Base-by-base conservation (phyloP, 352 stramenopile genomes). In the Pythium folliculosum region DNA sequence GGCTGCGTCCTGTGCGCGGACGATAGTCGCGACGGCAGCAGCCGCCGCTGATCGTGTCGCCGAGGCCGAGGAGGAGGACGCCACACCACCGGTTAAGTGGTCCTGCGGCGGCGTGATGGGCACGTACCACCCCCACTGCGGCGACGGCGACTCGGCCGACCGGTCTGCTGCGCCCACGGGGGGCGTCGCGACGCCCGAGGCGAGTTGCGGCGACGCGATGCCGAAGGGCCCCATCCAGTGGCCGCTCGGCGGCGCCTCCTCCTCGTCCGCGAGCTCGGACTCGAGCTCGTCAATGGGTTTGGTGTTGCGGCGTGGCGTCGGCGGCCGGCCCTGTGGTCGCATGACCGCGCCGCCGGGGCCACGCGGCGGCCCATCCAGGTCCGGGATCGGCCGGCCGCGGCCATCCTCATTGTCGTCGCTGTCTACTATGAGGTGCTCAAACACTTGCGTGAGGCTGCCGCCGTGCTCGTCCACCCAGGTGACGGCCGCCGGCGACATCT, bases 41-140 rank as follows among this genome's bases (percentile, higher is more conserved):
- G 30, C 3, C 22, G 17, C 38, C 3, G 38, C n/a, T 1, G 54
- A 37, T 17, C 5, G n/a, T 10, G 23, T 37, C 4, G 21, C 35
- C 1, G 44, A 5, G n/a, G 60, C 21, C 32, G 60, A 38, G 3
- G 60, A 67, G 3, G 60, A 68, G 1, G 52, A 59, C 52, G 38
- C 38, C 6, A 7, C 38, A 17, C 38, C 38, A 22, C 51, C 49
- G 6, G 55, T 37, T 7, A 70, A 64, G 25, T 85, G 73, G 63
- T 95, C 87, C 51, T 90, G 81, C 19, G 88, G 88, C 10, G 88
- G 88, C 51, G 88, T 94, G 63, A 94, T 95, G 9, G 88, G 75
- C 10, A 95, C 88, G 49, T 95, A 95, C 86, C 85, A 95, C 2
- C 88, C 88, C 86, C 88, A 95, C 66, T 95, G 88, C 32, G 86